Evolutionary conservation across 1,284 basidiomycete species (phyloP).

Genomic region (Vanrija sp.): DNA sequence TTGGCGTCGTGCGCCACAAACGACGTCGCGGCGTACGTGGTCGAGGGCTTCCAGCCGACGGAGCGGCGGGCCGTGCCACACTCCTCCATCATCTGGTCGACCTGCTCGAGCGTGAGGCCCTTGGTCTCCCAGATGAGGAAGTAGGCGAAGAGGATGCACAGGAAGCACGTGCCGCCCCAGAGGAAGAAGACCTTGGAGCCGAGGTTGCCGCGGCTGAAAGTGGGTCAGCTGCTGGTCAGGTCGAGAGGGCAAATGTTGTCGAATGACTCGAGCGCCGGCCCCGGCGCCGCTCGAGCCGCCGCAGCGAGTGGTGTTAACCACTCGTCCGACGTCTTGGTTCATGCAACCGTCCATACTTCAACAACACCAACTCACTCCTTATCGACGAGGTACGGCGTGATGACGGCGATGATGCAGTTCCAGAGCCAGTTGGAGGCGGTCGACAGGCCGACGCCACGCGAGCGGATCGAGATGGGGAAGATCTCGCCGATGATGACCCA

Average conservation of each 20-base stretch:
- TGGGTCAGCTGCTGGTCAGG: no score
- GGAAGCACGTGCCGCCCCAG: constrained; percentile 66
- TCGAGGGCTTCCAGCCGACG: constrained; percentile 40
- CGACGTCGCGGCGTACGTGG: constrained; percentile 30
- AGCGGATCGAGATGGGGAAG: constrained; percentile 78
- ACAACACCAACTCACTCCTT: constrained; percentile 33
- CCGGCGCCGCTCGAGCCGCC: no score
- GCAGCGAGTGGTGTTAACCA: no score
- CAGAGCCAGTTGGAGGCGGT: constrained; percentile 65
- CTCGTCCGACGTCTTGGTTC: no score
- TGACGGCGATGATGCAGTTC: constrained; percentile 68
- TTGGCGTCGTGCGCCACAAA: not conserved
- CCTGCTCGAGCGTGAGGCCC: constrained; percentile 68
- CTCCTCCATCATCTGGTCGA: constrained; percentile 72
- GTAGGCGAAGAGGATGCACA: constrained; percentile 64
- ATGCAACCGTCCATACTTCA: no score
- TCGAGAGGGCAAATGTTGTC: no score
- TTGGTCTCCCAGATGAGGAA: constrained; percentile 63
- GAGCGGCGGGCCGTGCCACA: constrained; percentile 36
- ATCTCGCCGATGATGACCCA: constrained; percentile 60
- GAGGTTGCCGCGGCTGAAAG: constrained; percentile 51
- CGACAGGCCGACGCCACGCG: constrained; percentile 76
- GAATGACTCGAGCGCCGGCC: no score
- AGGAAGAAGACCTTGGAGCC: constrained; percentile 75
- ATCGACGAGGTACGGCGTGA: constrained; percentile 69